Base-by-base conservation (phyloP, 1,284 basidiomycete species). In the Ustilago loliicola region DNA sequence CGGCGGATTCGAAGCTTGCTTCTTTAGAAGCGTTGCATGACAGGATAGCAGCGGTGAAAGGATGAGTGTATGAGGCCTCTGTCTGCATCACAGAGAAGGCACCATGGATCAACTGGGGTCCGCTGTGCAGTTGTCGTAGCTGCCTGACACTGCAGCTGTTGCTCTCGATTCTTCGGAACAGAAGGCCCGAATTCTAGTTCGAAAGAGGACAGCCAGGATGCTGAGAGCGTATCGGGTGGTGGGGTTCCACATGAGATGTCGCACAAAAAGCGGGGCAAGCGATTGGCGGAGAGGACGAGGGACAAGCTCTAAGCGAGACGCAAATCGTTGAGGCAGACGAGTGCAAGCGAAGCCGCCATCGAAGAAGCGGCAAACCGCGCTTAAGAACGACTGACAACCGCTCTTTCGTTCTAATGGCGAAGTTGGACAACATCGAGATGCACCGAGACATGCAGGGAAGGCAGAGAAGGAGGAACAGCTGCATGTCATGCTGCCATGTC, bases 261-360 rank as follows among this genome's bases (percentile, higher is more conserved):
- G 17, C 27, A 9, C n/a, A n/a, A 45, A 29, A 34, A 21, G 38
- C 19, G 48, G 48, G 48, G 48, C 48, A 50, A 50, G 8, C 17
- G 23, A 50, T 27, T 21, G 40, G 23, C 25, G 27, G 42, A 21
- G 42, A 21, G 21, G 42, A 45, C 21, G n/a, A 45, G 42, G 17
- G 3, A n/a, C 42, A 45, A 45, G n/a, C 42, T n/a, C 21, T 66
- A 60, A 55, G 57, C 56, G 57, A 66, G 51, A 59, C 32, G 48
- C 55, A 66, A 45, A 59, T 66, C 40, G 47, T 58, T 17, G 13
- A 63, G 21, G 21, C 8, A 29, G 23, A 19, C n/a, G 7, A 38
- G 38, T 13, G 25, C 55, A 57, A 57, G 55, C 55, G 40, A 57
- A 42, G 23, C 45, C 21, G n/a, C 19, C 38, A 13, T 40, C 38